phyloP scores from a whole-genome alignment of 2,329 filamentous ascomycete species.

The Thielaviopsis musarum region DNA sequence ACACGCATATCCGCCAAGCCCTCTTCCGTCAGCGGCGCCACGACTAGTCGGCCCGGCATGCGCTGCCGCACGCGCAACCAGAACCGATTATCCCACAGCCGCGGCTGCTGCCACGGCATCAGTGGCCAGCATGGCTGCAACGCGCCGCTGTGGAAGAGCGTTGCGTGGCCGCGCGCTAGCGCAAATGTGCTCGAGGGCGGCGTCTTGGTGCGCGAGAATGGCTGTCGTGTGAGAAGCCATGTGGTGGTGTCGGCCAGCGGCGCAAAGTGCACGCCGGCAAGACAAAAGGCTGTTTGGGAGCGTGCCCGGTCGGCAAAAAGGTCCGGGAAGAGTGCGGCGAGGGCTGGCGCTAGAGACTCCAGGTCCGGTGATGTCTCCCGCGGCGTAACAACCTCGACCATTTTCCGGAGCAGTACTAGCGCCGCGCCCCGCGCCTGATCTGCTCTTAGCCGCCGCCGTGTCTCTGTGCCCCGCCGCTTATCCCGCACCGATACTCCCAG shows the following conservation, averaged over 20 bases:
- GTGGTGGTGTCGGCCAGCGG: constrained; percentile 25
- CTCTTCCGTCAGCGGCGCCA: constrained; percentile 29
- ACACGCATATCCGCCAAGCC: constrained; percentile 32
- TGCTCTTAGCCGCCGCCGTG: no score
- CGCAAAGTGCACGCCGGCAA: constrained; percentile 23
- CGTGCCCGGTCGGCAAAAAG: constrained; percentile 17
- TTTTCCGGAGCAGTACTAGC: constrained; percentile 28
- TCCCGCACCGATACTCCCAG: no score
- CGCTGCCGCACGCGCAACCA: constrained; percentile 36
- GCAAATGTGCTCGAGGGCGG: constrained; percentile 12
- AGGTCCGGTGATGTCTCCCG: constrained; percentile 27
- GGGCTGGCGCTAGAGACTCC: constrained; percentile 26
- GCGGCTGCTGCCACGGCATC: constrained; percentile 19
- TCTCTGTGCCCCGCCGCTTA: no score
- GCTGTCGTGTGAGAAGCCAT: constrained; percentile 31
- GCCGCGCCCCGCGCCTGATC: constrained; percentile 19
- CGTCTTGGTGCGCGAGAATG: constrained; percentile 25
- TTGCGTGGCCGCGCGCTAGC: neutral
- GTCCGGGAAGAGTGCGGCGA: constrained; percentile 32
- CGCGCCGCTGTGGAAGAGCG: neutral
- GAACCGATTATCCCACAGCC: constrained; percentile 43
- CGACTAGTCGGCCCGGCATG: constrained; percentile 23
- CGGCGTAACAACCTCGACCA: constrained; percentile 34
- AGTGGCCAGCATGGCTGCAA: neutral
- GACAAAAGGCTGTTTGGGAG: constrained; percentile 20